Conservation (phyloP, 1,284 basidiomycete genomes). For the Irpex rosettiformis region DNA sequence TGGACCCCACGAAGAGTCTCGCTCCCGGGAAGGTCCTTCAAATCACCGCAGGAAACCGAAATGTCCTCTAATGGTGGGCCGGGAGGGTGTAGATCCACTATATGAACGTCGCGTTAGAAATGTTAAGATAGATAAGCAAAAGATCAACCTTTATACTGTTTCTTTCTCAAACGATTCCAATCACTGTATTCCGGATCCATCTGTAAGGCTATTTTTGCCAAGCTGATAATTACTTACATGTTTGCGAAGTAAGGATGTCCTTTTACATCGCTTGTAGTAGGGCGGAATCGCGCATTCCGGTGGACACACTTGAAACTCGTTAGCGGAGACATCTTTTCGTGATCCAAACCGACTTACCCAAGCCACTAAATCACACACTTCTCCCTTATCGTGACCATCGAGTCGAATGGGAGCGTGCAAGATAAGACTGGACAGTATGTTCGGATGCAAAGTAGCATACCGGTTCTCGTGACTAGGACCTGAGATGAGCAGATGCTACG, state of each 20-base stretch:
- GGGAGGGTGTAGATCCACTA: neutral
- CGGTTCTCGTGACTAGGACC: conserved; percentile 15
- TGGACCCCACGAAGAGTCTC: conserved; percentile 14
- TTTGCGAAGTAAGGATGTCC: conserved; percentile 43
- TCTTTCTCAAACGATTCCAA: conserved; percentile 30
- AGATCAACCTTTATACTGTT: conserved; percentile 19
- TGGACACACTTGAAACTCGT: conserved; percentile 48
- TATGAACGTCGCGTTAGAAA: neutral
- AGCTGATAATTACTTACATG: conserved; percentile 33
- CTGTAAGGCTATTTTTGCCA: neutral
- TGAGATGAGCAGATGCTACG: conserved; percentile 35
- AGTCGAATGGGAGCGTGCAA: neutral
- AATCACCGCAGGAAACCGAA: neutral
- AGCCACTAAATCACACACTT: conserved; percentile 1
- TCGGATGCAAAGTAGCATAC: neutral
- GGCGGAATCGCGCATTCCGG: conserved; percentile 46
- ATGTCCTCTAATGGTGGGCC: neutral
- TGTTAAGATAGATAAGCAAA: neutral
- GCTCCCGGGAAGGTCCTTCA: conserved; percentile 2
- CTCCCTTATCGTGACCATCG: neutral
- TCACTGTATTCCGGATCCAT: conserved; percentile 27
- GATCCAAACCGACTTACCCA: neutral
- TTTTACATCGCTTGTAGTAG: conserved; percentile 36
- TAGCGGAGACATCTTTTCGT: too few relatives aligned
- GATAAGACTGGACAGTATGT: neutral